Conservation (phyloP, 2,329 filamentous ascomycete genomes). For the Fusarium begoniae region DNA sequence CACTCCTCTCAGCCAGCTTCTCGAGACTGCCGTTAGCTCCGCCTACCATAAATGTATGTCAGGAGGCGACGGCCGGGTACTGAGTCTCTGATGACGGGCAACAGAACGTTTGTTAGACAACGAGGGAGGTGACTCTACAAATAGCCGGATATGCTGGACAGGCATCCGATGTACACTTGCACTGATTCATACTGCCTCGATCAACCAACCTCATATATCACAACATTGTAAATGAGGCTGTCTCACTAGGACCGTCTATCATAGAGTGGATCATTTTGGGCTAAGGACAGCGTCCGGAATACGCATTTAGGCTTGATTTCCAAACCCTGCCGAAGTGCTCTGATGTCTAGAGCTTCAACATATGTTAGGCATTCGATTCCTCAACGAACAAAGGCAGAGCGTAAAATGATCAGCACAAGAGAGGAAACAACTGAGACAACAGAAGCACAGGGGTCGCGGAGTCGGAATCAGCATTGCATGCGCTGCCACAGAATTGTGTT, state of each 20-base stretch:
- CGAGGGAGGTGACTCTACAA: background rate
- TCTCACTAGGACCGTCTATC: background rate
- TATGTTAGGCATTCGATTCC: background rate
- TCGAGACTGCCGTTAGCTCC: slow-evolving; percentile 16
- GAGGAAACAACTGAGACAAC: slow-evolving; percentile 33
- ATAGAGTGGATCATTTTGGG: background rate
- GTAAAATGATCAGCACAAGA: background rate
- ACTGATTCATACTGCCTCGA: background rate
- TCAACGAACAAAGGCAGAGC: background rate
- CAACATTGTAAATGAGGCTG: background rate
- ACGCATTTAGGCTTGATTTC: background rate
- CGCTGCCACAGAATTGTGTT: slow-evolving; percentile 9
- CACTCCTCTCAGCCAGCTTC: slow-evolving; percentile 1
- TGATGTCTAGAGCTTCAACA: background rate
- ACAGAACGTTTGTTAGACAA: background rate
- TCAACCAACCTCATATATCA: background rate
- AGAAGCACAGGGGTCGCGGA: slow-evolving; percentile 17
- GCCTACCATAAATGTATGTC: background rate
- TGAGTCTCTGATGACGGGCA: background rate
- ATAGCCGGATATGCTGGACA: background rate
- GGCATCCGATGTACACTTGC: background rate
- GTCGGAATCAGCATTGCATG: slow-evolving; percentile 20
- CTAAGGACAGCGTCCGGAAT: background rate
- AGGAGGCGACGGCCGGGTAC: background rate
- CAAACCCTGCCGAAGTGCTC: background rate